These are phyloP conservation scores for Cystobasidium ongulense DNA, from an alignment of 768 basidiomycete genomes.

Conservation along the genomic window DNA sequence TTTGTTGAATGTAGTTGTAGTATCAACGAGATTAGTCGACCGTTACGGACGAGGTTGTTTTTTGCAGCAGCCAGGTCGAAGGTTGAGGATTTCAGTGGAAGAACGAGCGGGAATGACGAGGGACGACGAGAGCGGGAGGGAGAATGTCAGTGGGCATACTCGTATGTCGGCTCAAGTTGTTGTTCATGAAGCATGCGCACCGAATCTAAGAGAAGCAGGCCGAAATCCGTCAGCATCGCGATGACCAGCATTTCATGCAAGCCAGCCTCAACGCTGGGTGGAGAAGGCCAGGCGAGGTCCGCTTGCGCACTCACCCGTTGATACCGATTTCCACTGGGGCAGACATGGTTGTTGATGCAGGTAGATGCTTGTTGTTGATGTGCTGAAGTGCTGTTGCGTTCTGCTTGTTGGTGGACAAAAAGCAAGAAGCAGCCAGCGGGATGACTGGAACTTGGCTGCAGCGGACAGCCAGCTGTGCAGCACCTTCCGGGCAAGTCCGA, in stretches of 20 bases:
- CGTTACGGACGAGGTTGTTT: neutral
- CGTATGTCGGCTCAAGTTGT: too few species aligned
- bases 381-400: neutral
- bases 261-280: neutral
- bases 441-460: too few species aligned
- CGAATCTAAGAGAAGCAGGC: neutral
- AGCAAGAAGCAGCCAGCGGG: neutral
- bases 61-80: neutral
- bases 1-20: neutral
- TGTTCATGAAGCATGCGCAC: neutral
- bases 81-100: neutral
- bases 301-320: slow-evolving; percentile 18
- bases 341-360: neutral
- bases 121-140: neutral
- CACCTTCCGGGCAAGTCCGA: neutral
- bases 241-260: neutral
- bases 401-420: neutral
- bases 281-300: neutral
- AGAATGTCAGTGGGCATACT: neutral
- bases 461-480: neutral
- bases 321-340: neutral
- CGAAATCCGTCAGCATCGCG: too few species aligned
- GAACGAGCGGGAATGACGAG: neutral
- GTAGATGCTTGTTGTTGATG: neutral
- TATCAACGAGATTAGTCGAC: neutral